These are phyloP conservation scores for Teunomyces cretensis DNA, from an alignment of 805 yeast species.

Conservation along the genomic window DNA sequence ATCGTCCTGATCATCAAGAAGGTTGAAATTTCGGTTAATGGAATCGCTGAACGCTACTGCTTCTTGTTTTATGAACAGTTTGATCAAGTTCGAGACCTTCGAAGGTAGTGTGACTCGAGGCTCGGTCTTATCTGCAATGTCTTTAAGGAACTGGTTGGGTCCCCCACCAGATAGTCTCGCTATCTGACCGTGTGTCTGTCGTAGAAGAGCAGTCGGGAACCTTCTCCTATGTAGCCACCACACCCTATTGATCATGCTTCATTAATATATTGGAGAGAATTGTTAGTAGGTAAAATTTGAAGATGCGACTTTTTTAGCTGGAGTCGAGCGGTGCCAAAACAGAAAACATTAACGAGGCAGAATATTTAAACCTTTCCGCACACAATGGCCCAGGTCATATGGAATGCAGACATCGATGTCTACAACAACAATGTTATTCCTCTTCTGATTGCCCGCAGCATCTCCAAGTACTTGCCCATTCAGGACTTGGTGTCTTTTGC, in stretches of 20 bases:
- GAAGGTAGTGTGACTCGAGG: slow-evolving; percentile 2
- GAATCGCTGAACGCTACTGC: slow-evolving; percentile 10
- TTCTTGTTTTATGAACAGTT: slow-evolving; percentile 10
- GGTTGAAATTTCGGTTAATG: slow-evolving; percentile 7
- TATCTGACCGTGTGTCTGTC: background rate
- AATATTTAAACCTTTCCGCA: background rate
- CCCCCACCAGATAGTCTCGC: background rate
- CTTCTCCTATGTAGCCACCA: background rate
- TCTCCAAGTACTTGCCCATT: slow-evolving; percentile 33
- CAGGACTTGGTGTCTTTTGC: slow-evolving; percentile 41
- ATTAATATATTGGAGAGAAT: background rate
- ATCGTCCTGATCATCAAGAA: background rate
- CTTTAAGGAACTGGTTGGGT: background rate
- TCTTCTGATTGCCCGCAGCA: slow-evolving; percentile 33
- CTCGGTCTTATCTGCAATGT: background rate
- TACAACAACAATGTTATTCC: slow-evolving; percentile 40
- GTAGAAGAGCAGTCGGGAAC: background rate
- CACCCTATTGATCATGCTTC: slow-evolving; percentile 3
- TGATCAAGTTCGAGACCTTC: slow-evolving; percentile 9
- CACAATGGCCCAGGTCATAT: slow-evolving; percentile 43
- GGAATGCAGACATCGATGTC: slow-evolving; percentile 48
- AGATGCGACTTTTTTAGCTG: slow-evolving; percentile 2
- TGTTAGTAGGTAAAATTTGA: background rate
- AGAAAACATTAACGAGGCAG: background rate
- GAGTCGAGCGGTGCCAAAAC: background rate